Percentiles rank a stretch among this genome's conserved stretches.
Conservation (phyloP, 306 rosid genomes). For the Quercus variabilis region DNA sequence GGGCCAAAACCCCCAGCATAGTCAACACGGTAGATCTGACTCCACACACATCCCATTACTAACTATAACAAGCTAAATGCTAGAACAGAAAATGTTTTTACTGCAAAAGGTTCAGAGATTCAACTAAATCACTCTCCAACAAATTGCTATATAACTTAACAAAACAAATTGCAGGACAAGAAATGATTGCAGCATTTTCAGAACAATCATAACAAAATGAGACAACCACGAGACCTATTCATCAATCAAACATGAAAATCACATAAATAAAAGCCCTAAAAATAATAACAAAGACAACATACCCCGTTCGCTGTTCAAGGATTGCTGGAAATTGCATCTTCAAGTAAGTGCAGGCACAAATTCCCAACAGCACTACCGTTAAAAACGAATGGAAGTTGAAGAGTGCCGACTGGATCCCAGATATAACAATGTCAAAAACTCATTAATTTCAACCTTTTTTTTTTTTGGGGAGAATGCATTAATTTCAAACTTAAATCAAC, state of each 20-base stretch:
- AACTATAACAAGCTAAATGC: background rate
- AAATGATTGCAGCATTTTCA: background rate
- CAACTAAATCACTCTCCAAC: background rate
- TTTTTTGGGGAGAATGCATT: background rate
- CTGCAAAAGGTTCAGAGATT: background rate
- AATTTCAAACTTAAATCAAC: background rate
- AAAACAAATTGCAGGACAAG: background rate
- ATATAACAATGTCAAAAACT: constrained; percentile 16
- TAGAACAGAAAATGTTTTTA: background rate
- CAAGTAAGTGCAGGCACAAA: constrained; percentile 47
- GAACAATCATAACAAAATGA: background rate
- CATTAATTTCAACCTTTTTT: background rate
- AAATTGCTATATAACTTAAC: background rate
- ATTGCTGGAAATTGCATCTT: constrained; percentile 54
- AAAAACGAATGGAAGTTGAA: constrained; percentile 54
- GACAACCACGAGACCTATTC: background rate
- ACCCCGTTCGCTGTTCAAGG: constrained; percentile 52
- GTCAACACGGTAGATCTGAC: too few relatives aligned
- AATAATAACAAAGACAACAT: constrained; percentile 1
- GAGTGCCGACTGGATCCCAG: constrained; percentile 44
- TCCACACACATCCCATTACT: too few relatives aligned
- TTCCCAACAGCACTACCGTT: constrained; percentile 44
- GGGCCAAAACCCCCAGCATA: too few relatives aligned
- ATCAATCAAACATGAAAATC: background rate
- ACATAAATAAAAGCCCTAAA: background rate